Conservation (phyloP, 2,329 filamentous ascomycete species). For the Aspergillus caelatus region DNA sequence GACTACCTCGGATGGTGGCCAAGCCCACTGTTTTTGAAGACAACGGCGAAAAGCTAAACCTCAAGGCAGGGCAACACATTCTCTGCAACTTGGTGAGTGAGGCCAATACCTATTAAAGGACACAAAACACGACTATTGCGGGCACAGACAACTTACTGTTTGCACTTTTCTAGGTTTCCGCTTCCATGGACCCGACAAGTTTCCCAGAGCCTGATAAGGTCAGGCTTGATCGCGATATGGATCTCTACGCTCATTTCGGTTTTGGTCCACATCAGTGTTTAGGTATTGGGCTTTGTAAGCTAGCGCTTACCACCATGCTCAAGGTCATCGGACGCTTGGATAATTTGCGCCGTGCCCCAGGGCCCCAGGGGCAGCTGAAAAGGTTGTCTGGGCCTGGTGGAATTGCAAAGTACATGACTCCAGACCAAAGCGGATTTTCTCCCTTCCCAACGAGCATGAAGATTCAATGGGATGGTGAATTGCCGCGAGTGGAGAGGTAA, state of each 20-base stretch:
- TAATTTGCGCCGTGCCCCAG: constrained; percentile 45
- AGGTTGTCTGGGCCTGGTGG: constrained; percentile 42
- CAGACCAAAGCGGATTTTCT: constrained; percentile 45
- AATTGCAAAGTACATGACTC: constrained; percentile 48
- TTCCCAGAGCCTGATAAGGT: constrained; percentile 51
- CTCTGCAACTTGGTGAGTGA: constrained; percentile 40
- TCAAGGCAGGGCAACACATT: constrained; percentile 40
- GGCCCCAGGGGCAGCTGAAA: constrained; percentile 45
- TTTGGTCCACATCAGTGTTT: constrained; percentile 66
- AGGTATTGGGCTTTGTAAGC: constrained; percentile 45
- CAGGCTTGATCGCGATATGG: constrained; percentile 63
- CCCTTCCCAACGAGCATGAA: constrained; percentile 50
- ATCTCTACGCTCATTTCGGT: constrained; percentile 66
- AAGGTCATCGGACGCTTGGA: constrained; percentile 45
- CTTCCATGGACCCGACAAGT: constrained; percentile 38
- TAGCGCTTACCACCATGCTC: constrained; percentile 43
- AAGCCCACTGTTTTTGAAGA: constrained; percentile 39
- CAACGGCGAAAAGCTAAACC: constrained; percentile 31
- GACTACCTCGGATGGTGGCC: constrained; percentile 38
- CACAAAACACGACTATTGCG: neutral
- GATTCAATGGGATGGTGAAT: constrained; percentile 46
- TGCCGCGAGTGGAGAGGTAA: constrained; percentile 24
- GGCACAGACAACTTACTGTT: constrained; percentile 3
- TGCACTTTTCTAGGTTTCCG: constrained; percentile 31
- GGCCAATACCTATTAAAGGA: neutral